Percentiles rank a stretch among this genome's conserved stretches.
Evolutionary conservation across 2,329 filamentous ascomycete species (phyloP).

Genomic region (Neoscytalidium dimidiatum): DNA sequence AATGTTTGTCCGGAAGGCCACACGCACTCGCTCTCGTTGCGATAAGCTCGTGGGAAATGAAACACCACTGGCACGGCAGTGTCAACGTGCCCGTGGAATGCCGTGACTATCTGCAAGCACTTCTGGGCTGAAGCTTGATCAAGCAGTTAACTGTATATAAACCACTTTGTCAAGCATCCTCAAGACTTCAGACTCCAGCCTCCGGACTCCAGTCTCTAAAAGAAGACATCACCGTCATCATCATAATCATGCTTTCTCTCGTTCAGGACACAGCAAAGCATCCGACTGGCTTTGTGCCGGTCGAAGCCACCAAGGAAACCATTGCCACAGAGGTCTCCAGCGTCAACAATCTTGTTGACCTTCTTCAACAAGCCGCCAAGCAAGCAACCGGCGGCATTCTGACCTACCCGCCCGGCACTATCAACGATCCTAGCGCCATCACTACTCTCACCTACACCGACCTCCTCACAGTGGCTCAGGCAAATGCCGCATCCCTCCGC

Average conservation of each 20-base stretch:
- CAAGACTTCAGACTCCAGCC: background rate
- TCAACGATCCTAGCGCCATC: background rate
- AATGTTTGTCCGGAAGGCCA: background rate
- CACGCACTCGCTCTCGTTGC: background rate
- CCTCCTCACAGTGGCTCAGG: background rate
- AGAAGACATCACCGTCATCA: background rate
- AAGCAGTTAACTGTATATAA: background rate
- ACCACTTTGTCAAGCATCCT: background rate
- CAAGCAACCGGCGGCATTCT: background rate
- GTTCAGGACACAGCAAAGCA: background rate
- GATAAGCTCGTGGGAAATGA: background rate
- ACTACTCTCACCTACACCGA: background rate
- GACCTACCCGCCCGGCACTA: background rate
- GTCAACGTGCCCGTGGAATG: background rate
- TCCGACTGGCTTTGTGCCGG: background rate
- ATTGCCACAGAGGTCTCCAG: background rate
- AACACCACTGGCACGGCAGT: background rate
- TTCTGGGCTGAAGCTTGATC: background rate
- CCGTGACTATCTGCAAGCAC: background rate
- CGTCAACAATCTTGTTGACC: background rate
- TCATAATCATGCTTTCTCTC: background rate
- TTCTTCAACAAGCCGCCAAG: background rate
- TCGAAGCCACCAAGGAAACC: background rate
- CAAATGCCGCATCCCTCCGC: background rate
- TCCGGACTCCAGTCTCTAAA: background rate